A percentile compares a stretch with the other conserved stretches of the same genome.
Conservation (phyloP, 1,139 yeast genomes). For the Spathaspora jeffriesii region DNA sequence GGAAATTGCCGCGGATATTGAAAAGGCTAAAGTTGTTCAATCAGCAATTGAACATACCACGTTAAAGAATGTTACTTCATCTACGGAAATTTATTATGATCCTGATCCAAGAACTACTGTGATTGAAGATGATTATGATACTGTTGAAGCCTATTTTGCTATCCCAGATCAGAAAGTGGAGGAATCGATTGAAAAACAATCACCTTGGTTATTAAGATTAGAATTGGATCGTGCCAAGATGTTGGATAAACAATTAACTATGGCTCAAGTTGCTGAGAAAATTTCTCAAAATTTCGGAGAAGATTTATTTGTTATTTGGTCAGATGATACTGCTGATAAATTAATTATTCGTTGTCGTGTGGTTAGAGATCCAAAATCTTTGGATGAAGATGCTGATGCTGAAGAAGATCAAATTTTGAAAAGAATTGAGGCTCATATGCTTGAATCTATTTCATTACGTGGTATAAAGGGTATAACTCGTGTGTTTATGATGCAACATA, state of each 20-base stretch:
- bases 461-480: conserved; percentile 96
- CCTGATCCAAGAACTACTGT: conserved; percentile 98
- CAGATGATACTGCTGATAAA: conserved; percentile 98
- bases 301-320: conserved; percentile 97
- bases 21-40: conserved; percentile 91
- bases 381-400: conserved; percentile 92
- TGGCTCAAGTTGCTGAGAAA: conserved; percentile 98
- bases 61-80: conserved; percentile 92
- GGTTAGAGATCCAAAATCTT: conserved; percentile 91
- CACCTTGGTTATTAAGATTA: conserved; percentile 96
- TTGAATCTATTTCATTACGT: conserved; percentile 90
- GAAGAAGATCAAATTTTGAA: conserved; percentile 97
- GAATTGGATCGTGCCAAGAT: conserved; percentile 98
- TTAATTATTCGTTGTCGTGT: conserved; percentile 98
- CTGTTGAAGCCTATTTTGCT: conserved; percentile 95
- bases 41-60: conserved; percentile 98
- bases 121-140: conserved; percentile 94
- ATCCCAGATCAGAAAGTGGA: conserved; percentile 98
- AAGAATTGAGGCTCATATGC: conserved; percentile 95
- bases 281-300: conserved; percentile 93
- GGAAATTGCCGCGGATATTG: conserved; percentile 84
- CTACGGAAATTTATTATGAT: conserved; percentile 95
- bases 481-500: conserved; percentile 93
- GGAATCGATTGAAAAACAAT: conserved; percentile 88
- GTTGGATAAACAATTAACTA: conserved; percentile 96